These are phyloP conservation scores for Fusarium piperis DNA, from an alignment of 2,329 filamentous ascomycete species.

Conservation along the genomic window DNA sequence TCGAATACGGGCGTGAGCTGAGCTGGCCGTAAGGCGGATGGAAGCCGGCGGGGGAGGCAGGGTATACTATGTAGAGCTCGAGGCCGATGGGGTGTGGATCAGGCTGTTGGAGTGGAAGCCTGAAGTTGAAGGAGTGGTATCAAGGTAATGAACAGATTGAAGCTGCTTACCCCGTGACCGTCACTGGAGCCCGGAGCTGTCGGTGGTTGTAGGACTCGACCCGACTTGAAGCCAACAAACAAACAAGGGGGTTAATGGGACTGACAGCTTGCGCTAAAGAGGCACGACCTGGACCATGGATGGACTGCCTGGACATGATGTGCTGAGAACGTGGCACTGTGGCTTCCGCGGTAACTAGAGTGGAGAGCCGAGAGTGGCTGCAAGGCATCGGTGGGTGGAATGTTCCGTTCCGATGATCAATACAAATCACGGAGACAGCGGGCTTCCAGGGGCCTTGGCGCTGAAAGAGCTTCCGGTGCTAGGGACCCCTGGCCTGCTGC, in stretches of 20 bases:
- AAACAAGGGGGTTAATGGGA: background rate
- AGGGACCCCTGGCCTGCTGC: constrained; percentile 6
- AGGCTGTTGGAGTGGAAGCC: constrained; percentile 16
- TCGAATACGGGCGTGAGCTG: constrained; percentile 25
- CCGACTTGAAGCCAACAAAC: background rate
- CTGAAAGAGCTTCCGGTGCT: constrained; percentile 2
- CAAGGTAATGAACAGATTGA: background rate
- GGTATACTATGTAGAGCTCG: constrained; percentile 16
- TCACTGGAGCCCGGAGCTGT: background rate
- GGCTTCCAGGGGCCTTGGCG: constrained; percentile 2
- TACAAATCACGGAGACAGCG: background rate
- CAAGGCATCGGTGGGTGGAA: background rate
- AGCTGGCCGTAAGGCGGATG: constrained; percentile 9
- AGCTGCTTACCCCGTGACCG: background rate
- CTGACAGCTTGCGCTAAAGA: constrained; percentile 9
- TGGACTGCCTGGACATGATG: background rate
- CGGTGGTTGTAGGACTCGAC: background rate
- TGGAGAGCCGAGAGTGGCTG: background rate
- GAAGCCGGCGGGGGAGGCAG: constrained; percentile 12
- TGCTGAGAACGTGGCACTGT: constrained; percentile 3
- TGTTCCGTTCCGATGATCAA: constrained; percentile 1
- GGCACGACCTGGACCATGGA: background rate
- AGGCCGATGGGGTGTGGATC: constrained; percentile 13
- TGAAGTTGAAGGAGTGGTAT: background rate
- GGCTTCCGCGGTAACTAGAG: background rate